A percentile compares a stretch with the other conserved stretches of the same genome.
Evolutionary conservation across 2,329 filamentous ascomycete species (phyloP).

Genomic region (Diaporthe aspalathi): DNA sequence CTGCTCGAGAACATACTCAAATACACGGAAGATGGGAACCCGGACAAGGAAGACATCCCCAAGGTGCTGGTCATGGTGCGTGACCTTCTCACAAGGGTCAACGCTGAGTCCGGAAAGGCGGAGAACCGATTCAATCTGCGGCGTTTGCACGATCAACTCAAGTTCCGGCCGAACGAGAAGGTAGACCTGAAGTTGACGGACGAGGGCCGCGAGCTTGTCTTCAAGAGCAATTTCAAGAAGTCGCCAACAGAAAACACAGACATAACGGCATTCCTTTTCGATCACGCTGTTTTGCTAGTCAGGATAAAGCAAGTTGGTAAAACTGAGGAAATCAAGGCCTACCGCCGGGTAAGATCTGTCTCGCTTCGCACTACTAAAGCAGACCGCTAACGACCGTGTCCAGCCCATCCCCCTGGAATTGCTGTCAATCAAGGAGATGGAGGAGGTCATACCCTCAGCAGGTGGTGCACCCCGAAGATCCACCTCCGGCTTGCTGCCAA

Average conservation of each 20-base stretch:
- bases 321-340: slow-evolving; percentile 93
- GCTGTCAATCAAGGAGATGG: slow-evolving; percentile 95
- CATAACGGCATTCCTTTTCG: slow-evolving; percentile 94
- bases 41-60: slow-evolving; percentile 92
- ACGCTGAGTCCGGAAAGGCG: slow-evolving; percentile 94
- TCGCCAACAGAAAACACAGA: slow-evolving; percentile 87
- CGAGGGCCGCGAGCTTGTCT: slow-evolving; percentile 90
- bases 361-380: neutral
- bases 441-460: slow-evolving; percentile 86
- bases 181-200: slow-evolving; percentile 96
- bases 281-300: slow-evolving; percentile 93
- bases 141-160: slow-evolving; percentile 89
- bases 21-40: slow-evolving; percentile 87
- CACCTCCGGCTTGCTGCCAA: slow-evolving; percentile 83
- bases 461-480: slow-evolving; percentile 86
- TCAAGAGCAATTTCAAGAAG: slow-evolving; percentile 95
- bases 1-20: slow-evolving; percentile 92
- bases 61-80: slow-evolving; percentile 89
- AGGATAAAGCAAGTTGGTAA: slow-evolving; percentile 93
- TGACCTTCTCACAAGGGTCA: slow-evolving; percentile 87
- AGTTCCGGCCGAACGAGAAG: slow-evolving; percentile 88
- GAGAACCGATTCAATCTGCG: slow-evolving; percentile 98
- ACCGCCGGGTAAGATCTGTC: slow-evolving; percentile 70
- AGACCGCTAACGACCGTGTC: slow-evolving; percentile 40
- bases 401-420: slow-evolving; percentile 93